Base-by-base conservation (phyloP, 371 early-diverging fungal genomes). In the Coemansia sp. region DNA sequence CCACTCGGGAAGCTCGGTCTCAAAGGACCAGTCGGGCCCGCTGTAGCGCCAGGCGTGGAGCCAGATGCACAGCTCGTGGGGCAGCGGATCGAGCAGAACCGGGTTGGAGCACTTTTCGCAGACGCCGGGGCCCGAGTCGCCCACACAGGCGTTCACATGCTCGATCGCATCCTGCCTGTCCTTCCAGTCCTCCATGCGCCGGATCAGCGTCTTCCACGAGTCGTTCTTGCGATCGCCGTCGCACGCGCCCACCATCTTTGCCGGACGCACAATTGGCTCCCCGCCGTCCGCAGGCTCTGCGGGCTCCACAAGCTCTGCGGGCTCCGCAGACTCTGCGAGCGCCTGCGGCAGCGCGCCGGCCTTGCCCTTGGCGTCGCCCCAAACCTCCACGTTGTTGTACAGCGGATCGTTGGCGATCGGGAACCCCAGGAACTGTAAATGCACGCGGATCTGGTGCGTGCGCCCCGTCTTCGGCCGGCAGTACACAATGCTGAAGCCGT, bases 401-500 rank as follows among this genome's bases (percentile, higher is more conserved):
- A 95, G 76, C 4, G 95, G 93, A 76, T 99, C 99, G 76, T 99
- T 97, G 40, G 90, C 93, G 59, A 99, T 99, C 0, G 99, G 99
- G 70, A 85, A 87, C 5, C 99, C 99, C 1, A 99, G 84, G 71
- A 86, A 90, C 71, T 93, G 92, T 48, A 99, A 80, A 79, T 99
- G 99, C 14, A 99, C 98, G 50, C 99, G 90, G 61, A 99, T 99
- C 80, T 99, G 99, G 75, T 99, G 99, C 0, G 99, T 98, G 48
- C 99, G 84, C 3, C 99, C 99, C 0, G 98, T 98, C 26, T 90
- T 68, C 0, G 99, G 99, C 55, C 84, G 79, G 58, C 83, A 78
- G 43, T 57, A 63, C 53, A 63, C 85, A 64, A 93, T 81, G 54
- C 89, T 89, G 0, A 89, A 86, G 4, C 55, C 20, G 0, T 87